Evolutionary conservation across 1,284 basidiomycete species (phyloP).

Genomic region (Austropuccinia psidii): DNA sequence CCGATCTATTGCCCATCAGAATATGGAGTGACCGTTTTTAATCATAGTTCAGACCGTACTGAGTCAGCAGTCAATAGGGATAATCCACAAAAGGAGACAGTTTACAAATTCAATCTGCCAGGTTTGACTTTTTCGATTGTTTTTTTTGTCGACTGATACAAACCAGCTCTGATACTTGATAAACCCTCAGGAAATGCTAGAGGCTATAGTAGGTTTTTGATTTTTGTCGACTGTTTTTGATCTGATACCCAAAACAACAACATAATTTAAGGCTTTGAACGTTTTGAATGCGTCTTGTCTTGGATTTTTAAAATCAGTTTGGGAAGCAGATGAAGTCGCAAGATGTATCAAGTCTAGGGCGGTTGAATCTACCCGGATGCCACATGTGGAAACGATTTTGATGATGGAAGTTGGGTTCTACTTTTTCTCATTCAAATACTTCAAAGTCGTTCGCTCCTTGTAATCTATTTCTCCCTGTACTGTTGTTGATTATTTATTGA

Average conservation of each 20-base stretch:
- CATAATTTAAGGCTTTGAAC: not conserved
- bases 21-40: not conserved
- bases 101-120: conserved; percentile 9
- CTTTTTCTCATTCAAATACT: not conserved
- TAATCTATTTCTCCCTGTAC: not conserved
- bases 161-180: not conserved
- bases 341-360: conserved; percentile 42
- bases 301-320: conserved; percentile 45
- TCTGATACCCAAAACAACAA: not conserved
- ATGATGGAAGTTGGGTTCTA: conserved; percentile 32
- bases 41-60: not conserved
- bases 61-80: not conserved
- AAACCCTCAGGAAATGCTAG: not conserved
- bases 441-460: not conserved
- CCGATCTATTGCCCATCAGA: not conserved
- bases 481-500: not conserved
- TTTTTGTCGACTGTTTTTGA: not conserved
- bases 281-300: not conserved
- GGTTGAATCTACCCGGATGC: conserved; percentile 29
- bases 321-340: conserved; percentile 50
- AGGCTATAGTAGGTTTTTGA: not conserved
- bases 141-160: not conserved
- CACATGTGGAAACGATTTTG: conserved; percentile 27
- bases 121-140: not conserved
- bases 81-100: not conserved